Evolutionary conservation across 2,329 filamentous ascomycete genomes (phyloP), one percentile per base, ranked within the genome.

Genomic region (Fusarium mexicanum): DNA sequence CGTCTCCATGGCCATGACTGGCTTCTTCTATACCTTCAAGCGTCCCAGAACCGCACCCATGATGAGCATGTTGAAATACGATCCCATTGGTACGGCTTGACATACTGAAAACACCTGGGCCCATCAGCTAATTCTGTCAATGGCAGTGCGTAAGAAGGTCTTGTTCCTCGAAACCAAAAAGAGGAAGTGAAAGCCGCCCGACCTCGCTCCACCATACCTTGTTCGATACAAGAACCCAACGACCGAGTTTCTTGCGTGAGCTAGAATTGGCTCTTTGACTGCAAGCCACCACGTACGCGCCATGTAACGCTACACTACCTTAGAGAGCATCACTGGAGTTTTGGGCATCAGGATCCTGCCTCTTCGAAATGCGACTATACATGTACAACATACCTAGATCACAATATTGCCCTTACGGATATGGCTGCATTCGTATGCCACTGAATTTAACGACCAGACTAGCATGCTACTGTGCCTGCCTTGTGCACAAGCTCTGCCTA

Each of bases 1-100:
- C 77, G 88, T 99, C 83, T 98, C 95, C 74, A 99, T 99, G 96
- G 96, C 96, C 82, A 92, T 98, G 92, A 99, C 96, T 33, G 96
- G 96, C 80, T 99, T 95, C 89, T 99, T 96, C 88, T 95, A 96
- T 84, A 97, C 94, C 61, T 91, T 97, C 84, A 89, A 92, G 77
- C 92, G 97, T 67, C 95, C 95, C 18, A 92, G 96, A 77, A 89
- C 90, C 37, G 89, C 95, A 72, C 88, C 92, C 50, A 95, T 97
- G 64, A 90, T 99, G 85, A 97, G 95, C 86, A 96, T 99, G 94
- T 87, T 99, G 79, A 99, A 99, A 87, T 99, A 99, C 85, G 96
- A 99, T 82, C 96, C 96, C 47, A 95, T 99, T 75, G 92, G 94
- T 97, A 91, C 76, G 82, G 43, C 11, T 44, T 69, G 38, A 67